These are phyloP conservation scores for Syzygium malaccense DNA, from an alignment of 441 rosid species.

Conservation along the genomic window DNA sequence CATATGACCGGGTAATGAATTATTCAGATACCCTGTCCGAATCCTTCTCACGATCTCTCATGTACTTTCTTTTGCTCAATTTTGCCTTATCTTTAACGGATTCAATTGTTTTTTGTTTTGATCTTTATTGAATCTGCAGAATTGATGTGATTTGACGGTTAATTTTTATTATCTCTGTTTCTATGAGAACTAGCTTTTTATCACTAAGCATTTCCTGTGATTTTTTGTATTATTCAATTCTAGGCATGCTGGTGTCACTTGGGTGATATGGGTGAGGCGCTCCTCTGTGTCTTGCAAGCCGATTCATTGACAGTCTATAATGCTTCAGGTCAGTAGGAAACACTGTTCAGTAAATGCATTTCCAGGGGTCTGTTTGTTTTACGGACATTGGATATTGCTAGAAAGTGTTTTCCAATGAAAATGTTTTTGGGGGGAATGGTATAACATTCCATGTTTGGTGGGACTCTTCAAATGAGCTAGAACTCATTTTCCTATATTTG, in stretches of 20 bases:
- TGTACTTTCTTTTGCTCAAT: background rate
- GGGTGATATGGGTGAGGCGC: conserved; percentile 53
- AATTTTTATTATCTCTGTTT: background rate
- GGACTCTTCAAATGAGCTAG: background rate
- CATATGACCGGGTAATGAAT: background rate
- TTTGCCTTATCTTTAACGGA: background rate
- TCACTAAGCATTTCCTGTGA: background rate
- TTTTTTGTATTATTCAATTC: conserved; percentile 5
- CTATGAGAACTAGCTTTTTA: background rate
- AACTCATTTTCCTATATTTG: background rate
- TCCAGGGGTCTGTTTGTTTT: background rate
- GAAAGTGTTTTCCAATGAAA: background rate
- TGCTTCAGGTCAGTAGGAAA: conserved; percentile 51
- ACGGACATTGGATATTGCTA: background rate
- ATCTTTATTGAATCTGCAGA: background rate
- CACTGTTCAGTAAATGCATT: background rate
- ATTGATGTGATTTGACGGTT: background rate
- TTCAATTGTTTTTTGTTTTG: background rate
- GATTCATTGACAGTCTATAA: conserved; percentile 69
- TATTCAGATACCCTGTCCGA: background rate
- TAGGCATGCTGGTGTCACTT: conserved; percentile 94
- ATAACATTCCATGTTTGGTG: background rate
- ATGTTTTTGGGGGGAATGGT: background rate
- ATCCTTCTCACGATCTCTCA: background rate
- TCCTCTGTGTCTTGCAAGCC: conserved; percentile 69